phyloP scores from a whole-genome alignment of 2,329 filamentous ascomycete genomes.

The Trichophyton benhamiae region DNA sequence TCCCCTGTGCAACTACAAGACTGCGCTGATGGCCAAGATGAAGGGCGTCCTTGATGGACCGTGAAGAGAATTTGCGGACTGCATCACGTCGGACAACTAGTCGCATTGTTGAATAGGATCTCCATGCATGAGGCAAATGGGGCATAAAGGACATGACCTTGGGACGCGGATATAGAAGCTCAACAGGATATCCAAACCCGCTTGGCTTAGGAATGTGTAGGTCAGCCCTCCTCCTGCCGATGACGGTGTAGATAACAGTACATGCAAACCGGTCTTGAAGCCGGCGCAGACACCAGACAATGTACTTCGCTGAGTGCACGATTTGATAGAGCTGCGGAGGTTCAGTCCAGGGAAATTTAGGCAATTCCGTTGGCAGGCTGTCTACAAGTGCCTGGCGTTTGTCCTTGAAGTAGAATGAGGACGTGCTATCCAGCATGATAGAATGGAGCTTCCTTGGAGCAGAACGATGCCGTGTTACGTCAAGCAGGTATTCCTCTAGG shows the following conservation, averaged over 20 bases:
- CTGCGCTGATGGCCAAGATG: slow-evolving; percentile 17
- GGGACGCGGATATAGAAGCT: background rate
- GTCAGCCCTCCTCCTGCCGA: slow-evolving; percentile 14
- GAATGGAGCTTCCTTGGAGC: slow-evolving; percentile 36
- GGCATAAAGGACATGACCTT: slow-evolving; percentile 21
- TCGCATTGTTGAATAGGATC: slow-evolving; percentile 26
- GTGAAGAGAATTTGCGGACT: slow-evolving; percentile 26
- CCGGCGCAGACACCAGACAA: slow-evolving; percentile 19
- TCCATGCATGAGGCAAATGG: slow-evolving; percentile 29
- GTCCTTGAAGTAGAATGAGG: slow-evolving; percentile 45
- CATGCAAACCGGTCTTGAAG: slow-evolving; percentile 30
- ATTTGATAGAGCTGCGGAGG: background rate
- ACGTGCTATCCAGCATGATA: slow-evolving; percentile 44
- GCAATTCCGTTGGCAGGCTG: slow-evolving; percentile 11
- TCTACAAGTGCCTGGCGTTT: slow-evolving; percentile 33
- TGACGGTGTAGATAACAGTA: slow-evolving; percentile 28
- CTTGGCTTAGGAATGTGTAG: slow-evolving; percentile 8
- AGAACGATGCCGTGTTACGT: slow-evolving; percentile 34
- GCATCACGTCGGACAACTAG: slow-evolving; percentile 26
- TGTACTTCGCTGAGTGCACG: slow-evolving; percentile 7
- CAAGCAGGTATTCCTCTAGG: slow-evolving; percentile 41
- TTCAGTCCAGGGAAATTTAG: background rate
- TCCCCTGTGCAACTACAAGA: slow-evolving; percentile 23
- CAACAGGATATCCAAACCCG: background rate
- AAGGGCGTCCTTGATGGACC: slow-evolving; percentile 19